Conservation (phyloP, 441 rosid genomes). For the Jatropha multifida region DNA sequence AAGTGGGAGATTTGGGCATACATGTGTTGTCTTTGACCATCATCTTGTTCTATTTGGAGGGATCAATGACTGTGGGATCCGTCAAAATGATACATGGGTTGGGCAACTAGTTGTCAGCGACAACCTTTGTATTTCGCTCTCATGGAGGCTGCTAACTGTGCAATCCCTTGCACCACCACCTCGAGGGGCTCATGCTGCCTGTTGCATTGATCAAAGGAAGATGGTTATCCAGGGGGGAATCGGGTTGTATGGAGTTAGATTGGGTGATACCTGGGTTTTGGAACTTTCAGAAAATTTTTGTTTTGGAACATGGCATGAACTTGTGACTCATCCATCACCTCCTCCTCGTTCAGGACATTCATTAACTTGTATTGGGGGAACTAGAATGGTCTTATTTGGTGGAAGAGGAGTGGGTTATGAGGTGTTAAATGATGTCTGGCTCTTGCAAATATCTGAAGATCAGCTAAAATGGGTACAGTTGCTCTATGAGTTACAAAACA, state of each 20-base stretch:
- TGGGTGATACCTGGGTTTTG: slow-evolving; percentile 81
- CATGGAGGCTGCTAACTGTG: slow-evolving; percentile 69
- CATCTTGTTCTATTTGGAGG: slow-evolving; percentile 82
- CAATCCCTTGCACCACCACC: slow-evolving; percentile 58
- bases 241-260: slow-evolving; percentile 61
- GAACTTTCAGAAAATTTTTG: slow-evolving; percentile 62
- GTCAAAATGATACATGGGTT: slow-evolving; percentile 85
- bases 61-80: slow-evolving; percentile 77
- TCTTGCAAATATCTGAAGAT: slow-evolving; percentile 45
- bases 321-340: slow-evolving; percentile 58
- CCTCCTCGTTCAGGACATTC: slow-evolving; percentile 93
- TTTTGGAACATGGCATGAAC: slow-evolving; percentile 63
- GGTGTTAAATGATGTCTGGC: slow-evolving; percentile 80
- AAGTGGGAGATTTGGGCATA: slow-evolving; percentile 90
- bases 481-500: slow-evolving; percentile 45
- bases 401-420: slow-evolving; percentile 90
- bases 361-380: slow-evolving; percentile 59
- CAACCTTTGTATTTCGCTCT: slow-evolving; percentile 36
- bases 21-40: slow-evolving; percentile 42
- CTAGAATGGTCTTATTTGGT: slow-evolving; percentile 66
- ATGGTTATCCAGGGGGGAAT: slow-evolving; percentile 92
- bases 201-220: slow-evolving; percentile 53
- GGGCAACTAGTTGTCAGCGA: slow-evolving; percentile 55
- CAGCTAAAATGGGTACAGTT: slow-evolving; percentile 57
- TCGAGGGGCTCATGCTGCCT: slow-evolving; percentile 94